Base-by-base conservation (phyloP, 2,329 filamentous ascomycete genomes). In the Mycosphaerella arachidis region DNA sequence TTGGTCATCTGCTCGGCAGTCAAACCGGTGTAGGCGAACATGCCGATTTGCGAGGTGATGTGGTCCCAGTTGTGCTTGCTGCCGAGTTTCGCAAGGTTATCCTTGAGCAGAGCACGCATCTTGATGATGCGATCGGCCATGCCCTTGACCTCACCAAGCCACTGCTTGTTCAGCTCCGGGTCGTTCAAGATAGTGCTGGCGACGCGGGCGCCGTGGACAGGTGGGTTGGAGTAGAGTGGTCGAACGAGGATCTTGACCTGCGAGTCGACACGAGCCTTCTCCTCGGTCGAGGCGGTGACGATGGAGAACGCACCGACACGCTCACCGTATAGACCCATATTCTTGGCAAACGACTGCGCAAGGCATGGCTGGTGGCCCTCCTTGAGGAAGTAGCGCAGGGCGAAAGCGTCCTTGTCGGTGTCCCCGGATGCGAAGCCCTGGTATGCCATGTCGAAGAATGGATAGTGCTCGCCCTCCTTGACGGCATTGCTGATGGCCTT, bases 391-490 rank as follows among this genome's bases (percentile, higher is more conserved):
- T 96, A 84, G 68, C 94, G 87, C 68, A 97, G 84, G 63, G 94
- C 91, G 75, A 93, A 97, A 66, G 94, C 94, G 75, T 99, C 93
- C 78, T 87, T 87, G 82, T 95, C 85, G 66, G 90, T 93, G 79
- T 95, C 85, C 69, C 93, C 93, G 66, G 89, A 94, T 70, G 93
- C 93, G 73, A 99, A 97, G 71, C 93, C 93, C 81, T 99, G 93
- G 84, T 99, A 99, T 66, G 93, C 93, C 92, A 97, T 97, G 78
- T 97, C 93, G 81, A 97, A 97, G 86, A 99, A 97, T 70, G 91
- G 87, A 76, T 88, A 96, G 84, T 97, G 93, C 53, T 84, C 87
- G 76, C 89, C 86, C 74, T 86, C 84, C 84, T 94, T 95, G 77
- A 96, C 86, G 64, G 88, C 89, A 62, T 89, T 80, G 77, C 89